Evolutionary conservation across 495 filamentous ascomycete genomes (phyloP).

Genomic region (Schizothecium vesticola): DNA sequence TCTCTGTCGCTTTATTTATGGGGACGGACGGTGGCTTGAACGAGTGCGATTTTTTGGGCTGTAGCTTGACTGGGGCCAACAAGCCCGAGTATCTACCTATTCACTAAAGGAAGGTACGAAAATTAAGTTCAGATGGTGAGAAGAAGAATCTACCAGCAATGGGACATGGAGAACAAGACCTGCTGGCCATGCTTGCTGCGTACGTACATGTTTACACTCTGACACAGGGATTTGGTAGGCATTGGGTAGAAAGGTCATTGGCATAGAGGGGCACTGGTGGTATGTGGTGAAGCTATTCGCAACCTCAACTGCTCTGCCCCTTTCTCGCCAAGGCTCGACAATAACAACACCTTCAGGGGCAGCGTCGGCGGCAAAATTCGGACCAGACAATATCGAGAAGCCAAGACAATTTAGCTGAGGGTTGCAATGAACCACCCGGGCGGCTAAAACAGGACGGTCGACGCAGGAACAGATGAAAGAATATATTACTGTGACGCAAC

Average conservation of each 20-base stretch:
- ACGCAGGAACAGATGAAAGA: background rate
- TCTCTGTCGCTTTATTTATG: too few relatives aligned
- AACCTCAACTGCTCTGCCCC: background rate
- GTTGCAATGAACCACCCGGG: background rate
- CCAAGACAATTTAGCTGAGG: background rate
- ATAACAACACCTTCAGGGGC: background rate
- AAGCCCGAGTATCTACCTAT: background rate
- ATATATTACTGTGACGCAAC: background rate
- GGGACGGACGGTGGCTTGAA: too few relatives aligned
- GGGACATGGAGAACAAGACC: background rate
- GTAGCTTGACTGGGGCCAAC: too few relatives aligned
- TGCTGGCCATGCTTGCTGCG: background rate
- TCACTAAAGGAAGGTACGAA: background rate
- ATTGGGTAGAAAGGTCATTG: background rate
- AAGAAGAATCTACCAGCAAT: background rate
- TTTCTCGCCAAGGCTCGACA: background rate
- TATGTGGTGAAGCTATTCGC: background rate
- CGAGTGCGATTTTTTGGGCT: too few relatives aligned
- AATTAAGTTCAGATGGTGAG: background rate
- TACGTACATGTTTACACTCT: background rate
- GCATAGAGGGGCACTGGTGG: background rate
- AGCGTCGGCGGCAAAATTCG: background rate
- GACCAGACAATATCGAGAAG: background rate
- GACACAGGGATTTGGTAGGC: background rate
- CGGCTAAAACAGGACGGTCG: conserved; percentile 13